Percentiles rank a stretch among this genome's conserved stretches.
Conservation (phyloP, 2,329 filamentous ascomycete genomes). For the Xylaria sp. region DNA sequence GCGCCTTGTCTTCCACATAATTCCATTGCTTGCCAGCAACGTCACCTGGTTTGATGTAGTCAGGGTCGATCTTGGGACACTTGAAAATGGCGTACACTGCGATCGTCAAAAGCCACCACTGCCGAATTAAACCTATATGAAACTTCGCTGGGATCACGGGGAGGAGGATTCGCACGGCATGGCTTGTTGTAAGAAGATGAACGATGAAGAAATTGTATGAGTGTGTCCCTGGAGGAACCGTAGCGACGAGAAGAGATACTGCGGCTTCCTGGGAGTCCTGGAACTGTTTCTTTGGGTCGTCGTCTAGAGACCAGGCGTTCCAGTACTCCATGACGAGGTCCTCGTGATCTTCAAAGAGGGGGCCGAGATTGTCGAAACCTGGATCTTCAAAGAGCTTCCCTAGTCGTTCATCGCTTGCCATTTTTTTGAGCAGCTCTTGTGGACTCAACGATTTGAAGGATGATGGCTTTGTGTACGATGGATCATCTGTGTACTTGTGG, state of each 20-base stretch:
- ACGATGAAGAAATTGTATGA: constrained; percentile 86
- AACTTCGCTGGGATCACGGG: constrained; percentile 78
- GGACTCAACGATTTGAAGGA: constrained; percentile 70
- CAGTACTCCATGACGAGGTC: constrained; percentile 84
- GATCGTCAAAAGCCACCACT: constrained; percentile 91
- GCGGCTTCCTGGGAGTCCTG: constrained; percentile 74
- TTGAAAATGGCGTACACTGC: constrained; percentile 80
- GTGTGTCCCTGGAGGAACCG: constrained; percentile 66
- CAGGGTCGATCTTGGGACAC: constrained; percentile 76
- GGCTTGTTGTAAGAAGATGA: constrained; percentile 84
- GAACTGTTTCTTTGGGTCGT: constrained; percentile 80
- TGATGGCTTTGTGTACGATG: constrained; percentile 74
- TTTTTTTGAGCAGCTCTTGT: constrained; percentile 75
- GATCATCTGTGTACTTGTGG: constrained; percentile 77
- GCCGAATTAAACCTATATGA: constrained; percentile 78
- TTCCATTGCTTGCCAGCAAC: constrained; percentile 78
- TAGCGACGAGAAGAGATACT: constrained; percentile 70
- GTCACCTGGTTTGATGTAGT: constrained; percentile 69
- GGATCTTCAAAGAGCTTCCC: constrained; percentile 70
- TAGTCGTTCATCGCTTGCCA: constrained; percentile 76
- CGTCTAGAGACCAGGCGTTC: constrained; percentile 82
- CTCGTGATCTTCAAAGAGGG: constrained; percentile 76
- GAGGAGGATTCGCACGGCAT: constrained; percentile 87
- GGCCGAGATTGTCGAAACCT: constrained; percentile 71
- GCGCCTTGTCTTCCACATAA: constrained; percentile 76